Conservation (phyloP, 1,284 basidiomycete genomes). For the Ceratobasidium sp. region DNA sequence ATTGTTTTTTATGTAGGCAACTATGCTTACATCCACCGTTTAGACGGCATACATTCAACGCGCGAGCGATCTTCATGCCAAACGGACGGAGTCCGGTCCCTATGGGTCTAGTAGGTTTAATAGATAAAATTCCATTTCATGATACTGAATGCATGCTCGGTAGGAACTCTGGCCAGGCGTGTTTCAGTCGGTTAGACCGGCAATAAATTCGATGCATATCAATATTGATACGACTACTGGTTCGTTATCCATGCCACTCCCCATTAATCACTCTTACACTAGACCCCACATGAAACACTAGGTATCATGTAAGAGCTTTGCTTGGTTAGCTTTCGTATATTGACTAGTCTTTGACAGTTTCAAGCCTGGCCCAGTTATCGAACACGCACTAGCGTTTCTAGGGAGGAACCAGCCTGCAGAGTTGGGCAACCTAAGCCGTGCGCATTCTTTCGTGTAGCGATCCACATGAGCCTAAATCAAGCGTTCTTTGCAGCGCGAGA, state of each 20-base stretch:
- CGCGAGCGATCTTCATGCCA: slow-evolving; percentile 77
- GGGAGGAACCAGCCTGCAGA: slow-evolving; percentile 47
- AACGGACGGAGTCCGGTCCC: slow-evolving; percentile 73
- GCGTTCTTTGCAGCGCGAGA: slow-evolving; percentile 59
- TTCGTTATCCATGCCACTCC: slow-evolving; percentile 49
- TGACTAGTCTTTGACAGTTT: slow-evolving; percentile 55
- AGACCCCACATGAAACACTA: not conserved
- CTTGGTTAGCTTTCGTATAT: not conserved
- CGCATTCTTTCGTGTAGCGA: not conserved
- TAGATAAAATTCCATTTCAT: not conserved
- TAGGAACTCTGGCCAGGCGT: slow-evolving; percentile 43
- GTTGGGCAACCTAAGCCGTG: slow-evolving; percentile 10
- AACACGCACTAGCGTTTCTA: slow-evolving; percentile 68
- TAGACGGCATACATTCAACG: slow-evolving; percentile 73
- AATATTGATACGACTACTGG: slow-evolving; percentile 83
- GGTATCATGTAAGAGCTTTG: slow-evolving; percentile 27
- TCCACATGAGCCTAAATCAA: not conserved
- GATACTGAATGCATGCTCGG: not conserved
- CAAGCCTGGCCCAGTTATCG: slow-evolving; percentile 61
- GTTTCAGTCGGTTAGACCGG: slow-evolving; percentile 66
- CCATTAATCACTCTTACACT: not conserved
- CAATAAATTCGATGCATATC: slow-evolving; percentile 72
- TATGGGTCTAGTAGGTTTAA: slow-evolving; percentile 63
- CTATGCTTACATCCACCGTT: not conserved
- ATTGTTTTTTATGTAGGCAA: not conserved